Percentiles rank a stretch among this genome's conserved stretches.
phyloP scores from a whole-genome alignment of 352 stramenopile species.

The Nothophytophthora sp. region DNA sequence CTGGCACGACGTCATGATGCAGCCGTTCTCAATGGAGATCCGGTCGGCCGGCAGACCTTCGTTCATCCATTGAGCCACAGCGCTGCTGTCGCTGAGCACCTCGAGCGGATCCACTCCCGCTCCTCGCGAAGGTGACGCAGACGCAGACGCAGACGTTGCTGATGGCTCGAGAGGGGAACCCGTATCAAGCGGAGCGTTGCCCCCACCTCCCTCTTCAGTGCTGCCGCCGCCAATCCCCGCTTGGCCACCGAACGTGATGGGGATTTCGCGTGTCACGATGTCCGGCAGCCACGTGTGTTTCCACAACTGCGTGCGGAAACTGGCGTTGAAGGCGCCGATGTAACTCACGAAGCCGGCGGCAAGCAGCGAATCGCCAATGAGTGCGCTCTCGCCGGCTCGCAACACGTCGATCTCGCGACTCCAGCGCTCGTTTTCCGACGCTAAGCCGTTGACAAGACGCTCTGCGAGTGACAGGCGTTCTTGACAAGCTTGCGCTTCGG shows the following conservation, averaged over 20 bases:
- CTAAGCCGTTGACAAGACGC: conserved; percentile 86
- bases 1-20: conserved; percentile 88
- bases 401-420: conserved; percentile 87
- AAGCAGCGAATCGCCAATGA: conserved; percentile 90
- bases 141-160: conserved; percentile 7
- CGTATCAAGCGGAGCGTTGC: neutral
- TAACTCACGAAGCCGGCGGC: conserved; percentile 92
- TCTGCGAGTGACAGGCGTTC: conserved; percentile 88
- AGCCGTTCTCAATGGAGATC: conserved; percentile 93
- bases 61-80: conserved; percentile 92
- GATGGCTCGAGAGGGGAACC: conserved; percentile 3
- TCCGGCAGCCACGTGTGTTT: conserved; percentile 88
- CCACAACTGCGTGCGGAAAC: conserved; percentile 84
- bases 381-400: conserved; percentile 59
- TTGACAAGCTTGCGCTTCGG: conserved; percentile 84
- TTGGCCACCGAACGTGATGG: conserved; percentile 50
- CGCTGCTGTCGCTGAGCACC: conserved; percentile 83
- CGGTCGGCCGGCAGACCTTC: conserved; percentile 89
- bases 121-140: neutral
- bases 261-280: conserved; percentile 86
- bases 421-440: conserved; percentile 91
- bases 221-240: conserved; percentile 6
- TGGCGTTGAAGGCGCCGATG: conserved; percentile 90
- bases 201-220: conserved; percentile 1
- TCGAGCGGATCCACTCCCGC: conserved; percentile 78